Evolutionary conservation across 495 filamentous ascomycete species (phyloP), one percentile per base, ranked within the genome.

Genomic region (Mycothermus thermophilus): DNA sequence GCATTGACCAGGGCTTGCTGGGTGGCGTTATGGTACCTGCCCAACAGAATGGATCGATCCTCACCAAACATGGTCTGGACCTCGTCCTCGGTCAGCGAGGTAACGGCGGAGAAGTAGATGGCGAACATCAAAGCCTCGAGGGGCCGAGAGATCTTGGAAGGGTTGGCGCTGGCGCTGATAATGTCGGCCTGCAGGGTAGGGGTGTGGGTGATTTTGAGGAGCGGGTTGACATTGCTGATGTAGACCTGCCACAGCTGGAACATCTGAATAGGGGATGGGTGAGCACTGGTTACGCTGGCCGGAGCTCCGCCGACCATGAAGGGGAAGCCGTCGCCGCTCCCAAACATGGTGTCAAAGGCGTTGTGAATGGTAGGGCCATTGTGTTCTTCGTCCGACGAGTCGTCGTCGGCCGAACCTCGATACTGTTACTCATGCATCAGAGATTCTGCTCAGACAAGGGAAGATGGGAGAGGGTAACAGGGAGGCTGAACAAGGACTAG

Each of bases 231-330:
- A 52, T 79, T 79, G 35, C 66, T 66, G 28, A 80, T 63, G 47
- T 77, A 83, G 0, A 69, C 66, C 46, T 83, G 75, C 80, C 80
- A 84, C 13, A 86, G 51, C 42, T 74, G 69, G 43, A 84, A 75
- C 14, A 84, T 76, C 37, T 84, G 78, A 34, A 82, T 64, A 5
- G 74, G 55, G 3, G 54, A 51, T 1, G 80, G 80, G 57, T 88
- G 80, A n/a, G 74, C 49, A 27, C 49, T 46, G 5, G 63, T 63
- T 30, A 69, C 67, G 46, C 45, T 70, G 50, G 51, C 57, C 43
- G 47, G 48, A 36, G 47, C 51, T 17, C 52, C 64, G 30, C 69
- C 73, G 17, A 74, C 64, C 24, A 67, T 55, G 47, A 80, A 78
- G 13, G 74, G 64, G 42, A 75, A 80, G 34, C 67, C 64, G 46